phyloP scores from a whole-genome alignment of 2,329 filamentous ascomycete species.

The Gliomastix tumulicola region DNA sequence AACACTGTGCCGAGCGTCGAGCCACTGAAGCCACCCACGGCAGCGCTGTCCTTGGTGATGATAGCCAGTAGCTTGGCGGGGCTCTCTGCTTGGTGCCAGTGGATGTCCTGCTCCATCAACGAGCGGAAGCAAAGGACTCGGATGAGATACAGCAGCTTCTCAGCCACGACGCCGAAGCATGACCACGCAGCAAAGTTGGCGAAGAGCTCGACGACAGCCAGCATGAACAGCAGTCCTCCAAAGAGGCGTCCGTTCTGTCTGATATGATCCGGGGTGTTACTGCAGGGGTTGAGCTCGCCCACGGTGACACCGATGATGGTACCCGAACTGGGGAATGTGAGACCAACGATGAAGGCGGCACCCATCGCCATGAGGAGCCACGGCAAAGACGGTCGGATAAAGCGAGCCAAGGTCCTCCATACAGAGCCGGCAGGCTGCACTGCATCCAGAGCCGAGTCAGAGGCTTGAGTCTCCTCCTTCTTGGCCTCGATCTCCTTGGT shows the following conservation, averaged over 20 bases:
- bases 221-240: slow-evolving; percentile 48
- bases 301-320: slow-evolving; percentile 39
- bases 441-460: slow-evolving; percentile 22
- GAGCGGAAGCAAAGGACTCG: slow-evolving; percentile 58
- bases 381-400: slow-evolving; percentile 29
- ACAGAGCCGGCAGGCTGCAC: slow-evolving; percentile 30
- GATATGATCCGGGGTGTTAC: slow-evolving; percentile 27
- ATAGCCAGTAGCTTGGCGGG: slow-evolving; percentile 57
- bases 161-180: slow-evolving; percentile 42
- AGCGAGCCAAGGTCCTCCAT: slow-evolving; percentile 24
- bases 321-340: slow-evolving; percentile 44
- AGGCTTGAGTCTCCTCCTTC: slow-evolving; percentile 20
- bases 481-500: slow-evolving; percentile 32
- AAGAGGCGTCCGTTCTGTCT: slow-evolving; percentile 35
- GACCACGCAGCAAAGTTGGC: slow-evolving; percentile 51
- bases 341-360: slow-evolving; percentile 46
- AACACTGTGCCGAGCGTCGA: slow-evolving; percentile 65
- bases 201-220: slow-evolving; percentile 38
- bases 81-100: slow-evolving; percentile 64
- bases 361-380: slow-evolving; percentile 31
- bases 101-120: slow-evolving; percentile 57
- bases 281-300: slow-evolving; percentile 38
- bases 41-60: slow-evolving; percentile 63
- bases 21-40: slow-evolving; percentile 61
- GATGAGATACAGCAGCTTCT: slow-evolving; percentile 57